Evolutionary conservation across 2,329 filamentous ascomycete genomes (phyloP).

Genomic region (Penicillium sp.): DNA sequence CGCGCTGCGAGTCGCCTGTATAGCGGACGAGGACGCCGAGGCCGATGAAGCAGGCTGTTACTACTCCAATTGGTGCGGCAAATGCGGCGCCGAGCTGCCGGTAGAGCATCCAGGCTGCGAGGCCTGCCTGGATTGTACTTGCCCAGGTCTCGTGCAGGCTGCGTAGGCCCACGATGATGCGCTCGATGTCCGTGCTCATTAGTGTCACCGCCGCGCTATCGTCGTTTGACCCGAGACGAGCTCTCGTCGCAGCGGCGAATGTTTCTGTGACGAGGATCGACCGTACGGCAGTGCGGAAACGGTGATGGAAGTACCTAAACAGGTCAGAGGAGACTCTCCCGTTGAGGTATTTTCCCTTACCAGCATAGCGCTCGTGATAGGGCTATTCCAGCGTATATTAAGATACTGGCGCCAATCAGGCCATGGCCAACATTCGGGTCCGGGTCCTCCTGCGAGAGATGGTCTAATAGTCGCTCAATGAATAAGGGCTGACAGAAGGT

Average conservation of each 20-base stretch:
- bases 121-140: constrained; percentile 8
- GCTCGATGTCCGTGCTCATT: constrained; percentile 24
- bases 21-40: constrained; percentile 27
- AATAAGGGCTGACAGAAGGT: constrained; percentile 33
- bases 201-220: constrained; percentile 15
- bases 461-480: constrained; percentile 28
- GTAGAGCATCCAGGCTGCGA: constrained; percentile 18
- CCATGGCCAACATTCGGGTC: constrained; percentile 28
- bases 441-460: constrained; percentile 11
- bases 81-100: constrained; percentile 13
- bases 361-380: constrained; percentile 22
- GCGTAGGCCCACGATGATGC: constrained; percentile 14
- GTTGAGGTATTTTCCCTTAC: not conserved
- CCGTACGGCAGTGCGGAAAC: constrained; percentile 13
- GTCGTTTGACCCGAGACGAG: constrained; percentile 1
- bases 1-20: constrained; percentile 25
- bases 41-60: constrained; percentile 25
- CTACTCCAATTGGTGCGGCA: constrained; percentile 11
- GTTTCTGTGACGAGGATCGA: constrained; percentile 18
- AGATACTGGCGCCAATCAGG: constrained; percentile 28
- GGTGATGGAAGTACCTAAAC: constrained; percentile 20
- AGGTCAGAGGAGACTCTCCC: constrained; percentile 4
- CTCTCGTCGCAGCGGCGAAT: constrained; percentile 9
- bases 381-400: constrained; percentile 23
- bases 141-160: constrained; percentile 19